Conservation (phyloP, 78 protist genomes). For the Protostelium mycophagum region DNA sequence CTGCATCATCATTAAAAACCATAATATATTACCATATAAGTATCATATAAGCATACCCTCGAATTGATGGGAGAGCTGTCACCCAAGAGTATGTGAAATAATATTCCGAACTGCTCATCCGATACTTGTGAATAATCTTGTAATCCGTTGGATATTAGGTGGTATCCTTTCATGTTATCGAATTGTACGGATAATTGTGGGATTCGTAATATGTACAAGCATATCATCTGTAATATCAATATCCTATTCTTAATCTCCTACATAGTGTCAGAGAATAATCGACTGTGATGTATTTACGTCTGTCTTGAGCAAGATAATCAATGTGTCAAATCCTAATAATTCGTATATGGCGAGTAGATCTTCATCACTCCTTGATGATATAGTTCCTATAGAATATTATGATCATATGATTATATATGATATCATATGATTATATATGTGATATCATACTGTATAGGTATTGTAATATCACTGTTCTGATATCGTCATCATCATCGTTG, state of each 20-base stretch:
- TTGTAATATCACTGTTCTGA: neutral
- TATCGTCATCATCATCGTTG: neutral
- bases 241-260: neutral
- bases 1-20: neutral
- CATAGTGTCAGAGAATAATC: neutral
- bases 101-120: constrained; percentile 38
- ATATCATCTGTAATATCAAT: neutral
- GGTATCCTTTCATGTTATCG: constrained; percentile 53
- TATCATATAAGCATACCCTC: neutral
- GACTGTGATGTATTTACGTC: too few relatives aligned
- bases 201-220: constrained; percentile 9
- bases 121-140: constrained; percentile 4
- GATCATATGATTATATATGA: too few relatives aligned
- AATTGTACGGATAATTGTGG: constrained; percentile 15
- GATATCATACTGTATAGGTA: neutral
- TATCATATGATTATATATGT: neutral
- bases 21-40: too few relatives aligned
- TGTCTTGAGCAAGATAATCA: neutral
- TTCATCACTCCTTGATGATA: neutral
- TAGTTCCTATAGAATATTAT: neutral
- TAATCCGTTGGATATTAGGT: constrained; percentile 28
- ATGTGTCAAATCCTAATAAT: neutral
- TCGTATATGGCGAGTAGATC: neutral
- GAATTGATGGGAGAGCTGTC: constrained; percentile 15
- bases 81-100: constrained; percentile 53